Evolutionary conservation across 2,329 filamentous ascomycete species (phyloP).

Genomic region (Epichloe hybrida): DNA sequence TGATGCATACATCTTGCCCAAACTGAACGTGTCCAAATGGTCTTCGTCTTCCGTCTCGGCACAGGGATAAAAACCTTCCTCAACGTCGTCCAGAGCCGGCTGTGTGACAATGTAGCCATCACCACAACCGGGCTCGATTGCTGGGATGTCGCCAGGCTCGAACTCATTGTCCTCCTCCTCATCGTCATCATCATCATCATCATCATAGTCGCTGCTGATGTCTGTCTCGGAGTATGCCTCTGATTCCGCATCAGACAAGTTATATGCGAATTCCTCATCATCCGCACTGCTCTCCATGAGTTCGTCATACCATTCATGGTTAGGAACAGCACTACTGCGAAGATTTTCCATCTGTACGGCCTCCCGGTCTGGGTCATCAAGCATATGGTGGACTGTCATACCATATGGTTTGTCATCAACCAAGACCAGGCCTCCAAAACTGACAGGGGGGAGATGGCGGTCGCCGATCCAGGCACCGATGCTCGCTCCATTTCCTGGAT

Average conservation of each 20-base stretch:
- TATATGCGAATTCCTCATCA: constrained; percentile 43
- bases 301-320: constrained; percentile 30
- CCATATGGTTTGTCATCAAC: constrained; percentile 77
- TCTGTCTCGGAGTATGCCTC: constrained; percentile 37
- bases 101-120: constrained; percentile 77
- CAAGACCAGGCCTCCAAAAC: constrained; percentile 75
- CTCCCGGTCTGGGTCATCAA: constrained; percentile 54
- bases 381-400: constrained; percentile 95
- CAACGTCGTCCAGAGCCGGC: constrained; percentile 77
- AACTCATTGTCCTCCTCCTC: constrained; percentile 19
- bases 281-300: constrained; percentile 28
- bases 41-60: constrained; percentile 61
- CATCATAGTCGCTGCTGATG: constrained; percentile 38
- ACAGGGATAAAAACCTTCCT: constrained; percentile 70
- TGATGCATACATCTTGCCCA: constrained; percentile 79
- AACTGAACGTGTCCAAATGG: constrained; percentile 64
- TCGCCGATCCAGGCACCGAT: constrained; percentile 83
- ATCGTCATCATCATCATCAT: constrained; percentile 35
- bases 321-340: constrained; percentile 26
- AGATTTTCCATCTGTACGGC: constrained; percentile 16
- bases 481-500: constrained; percentile 73
- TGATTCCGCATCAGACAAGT: constrained; percentile 49
- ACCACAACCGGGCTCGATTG: constrained; percentile 60
- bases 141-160: constrained; percentile 64
- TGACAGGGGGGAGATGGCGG: constrained; percentile 78